Evolutionary conservation across 1,284 basidiomycete species (phyloP).

Genomic region (Trametes pubescens): DNA sequence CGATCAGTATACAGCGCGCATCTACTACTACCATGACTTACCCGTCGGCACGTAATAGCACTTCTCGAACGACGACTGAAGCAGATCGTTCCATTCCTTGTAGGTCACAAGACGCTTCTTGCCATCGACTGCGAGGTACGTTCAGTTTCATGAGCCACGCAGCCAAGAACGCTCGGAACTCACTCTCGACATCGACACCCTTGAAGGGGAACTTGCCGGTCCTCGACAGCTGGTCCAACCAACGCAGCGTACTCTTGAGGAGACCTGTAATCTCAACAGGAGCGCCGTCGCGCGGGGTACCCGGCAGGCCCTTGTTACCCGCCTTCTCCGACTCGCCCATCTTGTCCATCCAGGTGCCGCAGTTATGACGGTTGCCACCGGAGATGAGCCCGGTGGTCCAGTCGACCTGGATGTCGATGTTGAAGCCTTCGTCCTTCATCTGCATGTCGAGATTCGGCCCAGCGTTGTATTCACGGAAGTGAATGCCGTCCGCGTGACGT

Average conservation of each 20-base stretch:
- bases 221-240: conserved; percentile 78
- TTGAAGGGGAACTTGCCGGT: conserved; percentile 87
- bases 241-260: conserved; percentile 91
- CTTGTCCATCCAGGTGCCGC: conserved; percentile 98
- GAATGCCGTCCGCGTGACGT: conserved; percentile 91
- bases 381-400: conserved; percentile 93
- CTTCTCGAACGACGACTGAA: conserved; percentile 90
- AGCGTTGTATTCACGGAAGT: conserved; percentile 96
- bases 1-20: conserved; percentile 9
- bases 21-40: conserved; percentile 38
- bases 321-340: conserved; percentile 94
- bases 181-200: conserved; percentile 84
- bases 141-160: conserved; percentile 14
- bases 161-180: conserved; percentile 44
- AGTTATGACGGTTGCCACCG: conserved; percentile 88
- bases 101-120: conserved; percentile 82
- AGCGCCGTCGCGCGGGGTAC: conserved; percentile 94
- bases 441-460: conserved; percentile 96
- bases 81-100: conserved; percentile 87
- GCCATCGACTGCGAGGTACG: conserved; percentile 67
- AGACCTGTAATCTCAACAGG: conserved; percentile 96
- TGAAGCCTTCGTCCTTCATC: conserved; percentile 93
- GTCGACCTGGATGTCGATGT: conserved; percentile 93
- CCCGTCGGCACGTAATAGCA: conserved; percentile 90
- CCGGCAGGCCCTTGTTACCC: conserved; percentile 93